A percentile compares a stretch with the other conserved stretches of the same genome.
phyloP scores from a whole-genome alignment of 345 rosid genomes.

The Carallia pectinifolia region DNA sequence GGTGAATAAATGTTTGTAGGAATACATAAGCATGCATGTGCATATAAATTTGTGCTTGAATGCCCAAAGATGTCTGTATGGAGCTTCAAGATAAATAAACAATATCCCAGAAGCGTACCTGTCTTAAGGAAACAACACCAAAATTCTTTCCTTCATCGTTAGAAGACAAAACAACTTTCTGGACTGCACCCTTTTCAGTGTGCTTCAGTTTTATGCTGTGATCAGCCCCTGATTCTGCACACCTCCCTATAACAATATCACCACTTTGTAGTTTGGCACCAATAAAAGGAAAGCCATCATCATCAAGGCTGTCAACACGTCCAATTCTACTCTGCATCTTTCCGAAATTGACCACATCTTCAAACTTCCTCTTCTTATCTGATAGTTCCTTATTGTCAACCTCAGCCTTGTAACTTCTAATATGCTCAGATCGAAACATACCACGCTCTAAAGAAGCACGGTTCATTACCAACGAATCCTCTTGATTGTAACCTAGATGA shows the following conservation, averaged over 20 bases:
- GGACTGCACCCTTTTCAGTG: constrained; percentile 87
- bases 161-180: constrained; percentile 81
- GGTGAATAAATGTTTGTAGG: background rate
- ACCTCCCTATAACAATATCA: constrained; percentile 81
- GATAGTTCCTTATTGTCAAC: constrained; percentile 65
- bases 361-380: constrained; percentile 58
- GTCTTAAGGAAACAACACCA: constrained; percentile 83
- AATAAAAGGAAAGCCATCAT: constrained; percentile 82
- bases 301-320: constrained; percentile 81
- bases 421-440: constrained; percentile 84
- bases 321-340: constrained; percentile 68
- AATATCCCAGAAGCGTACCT: constrained; percentile 37
- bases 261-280: constrained; percentile 85
- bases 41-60: background rate
- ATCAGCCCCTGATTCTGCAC: constrained; percentile 77
- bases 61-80: background rate
- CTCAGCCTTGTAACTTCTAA: constrained; percentile 88
- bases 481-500: constrained; percentile 92
- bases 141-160: constrained; percentile 93
- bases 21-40: background rate
- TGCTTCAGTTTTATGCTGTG: constrained; percentile 84
- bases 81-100: background rate
- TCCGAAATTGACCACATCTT: constrained; percentile 61
- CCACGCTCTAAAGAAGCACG: constrained; percentile 88
- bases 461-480: constrained; percentile 91